A percentile compares a stretch with the other conserved stretches of the same genome.
Conservation (phyloP, 23 red algal species). For the Gracilaria caudata region DNA sequence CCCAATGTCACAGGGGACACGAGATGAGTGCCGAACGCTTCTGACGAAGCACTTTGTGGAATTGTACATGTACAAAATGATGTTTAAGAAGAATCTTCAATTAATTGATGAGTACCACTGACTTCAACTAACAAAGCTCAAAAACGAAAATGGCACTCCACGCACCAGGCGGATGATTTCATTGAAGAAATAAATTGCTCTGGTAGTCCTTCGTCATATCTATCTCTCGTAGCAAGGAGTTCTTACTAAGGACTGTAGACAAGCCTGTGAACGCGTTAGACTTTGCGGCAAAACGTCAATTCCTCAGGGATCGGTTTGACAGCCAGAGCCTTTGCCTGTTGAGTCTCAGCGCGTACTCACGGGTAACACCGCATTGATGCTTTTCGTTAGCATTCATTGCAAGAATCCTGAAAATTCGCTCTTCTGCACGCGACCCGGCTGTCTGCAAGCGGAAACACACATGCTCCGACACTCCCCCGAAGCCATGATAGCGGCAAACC, state of each 20-base stretch:
- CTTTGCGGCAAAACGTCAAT: no score
- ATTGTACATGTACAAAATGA: background rate
- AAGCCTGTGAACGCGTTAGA: no score
- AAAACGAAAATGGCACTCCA: background rate
- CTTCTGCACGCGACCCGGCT: conserved; percentile 11
- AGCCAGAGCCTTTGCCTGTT: no score
- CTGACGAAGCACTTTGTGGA: background rate
- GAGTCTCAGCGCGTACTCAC: no score
- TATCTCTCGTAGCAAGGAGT: no score
- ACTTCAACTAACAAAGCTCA: background rate
- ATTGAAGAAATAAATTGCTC: background rate
- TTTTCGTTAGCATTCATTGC: no score
- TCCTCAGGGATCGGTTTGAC: no score
- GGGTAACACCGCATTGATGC: no score
- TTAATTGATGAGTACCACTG: background rate
- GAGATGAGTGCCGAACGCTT: background rate
- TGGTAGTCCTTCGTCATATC: background rate
- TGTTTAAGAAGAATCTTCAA: background rate
- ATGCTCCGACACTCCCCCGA: conserved; percentile 7
- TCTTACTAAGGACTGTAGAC: no score
- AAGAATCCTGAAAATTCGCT: conserved; percentile 24
- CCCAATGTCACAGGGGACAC: background rate
- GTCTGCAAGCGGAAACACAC: conserved; percentile 23
- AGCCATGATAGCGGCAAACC: background rate
- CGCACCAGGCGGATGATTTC: background rate